Base-by-base conservation (phyloP, 257 asterid genomes). In the Hygrophila difformis region DNA sequence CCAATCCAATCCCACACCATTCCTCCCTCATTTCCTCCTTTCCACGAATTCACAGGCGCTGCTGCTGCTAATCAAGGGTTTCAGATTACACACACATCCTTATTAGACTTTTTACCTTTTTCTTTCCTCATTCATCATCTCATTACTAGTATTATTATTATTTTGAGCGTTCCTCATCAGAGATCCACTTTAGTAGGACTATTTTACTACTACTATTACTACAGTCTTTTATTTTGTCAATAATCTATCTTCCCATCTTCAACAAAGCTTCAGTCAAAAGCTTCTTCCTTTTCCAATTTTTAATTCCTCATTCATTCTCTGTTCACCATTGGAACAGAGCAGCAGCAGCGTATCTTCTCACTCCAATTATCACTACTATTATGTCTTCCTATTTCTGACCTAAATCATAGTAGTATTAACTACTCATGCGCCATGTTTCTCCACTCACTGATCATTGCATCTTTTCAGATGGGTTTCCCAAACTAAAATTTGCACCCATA, bases 291-390 rank as follows among this genome's bases (percentile, higher is more conserved):
- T 63, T 18, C 14, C 13, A 22, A 19, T 33, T 40, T 63, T 15
- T 6, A 12, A 18, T 42, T 54, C 15, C 5, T 18, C 18, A 23
- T 16, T 28, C 24, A 23, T 24, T 16, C 39, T 6, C 31, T 19
- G 44, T 62, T 29, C 12, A 33, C 35, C 13, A 28, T 45, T 49
- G 38, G 29, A 24, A 24, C 5, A 24, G 40, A 37, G 21, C 42
- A 23, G 38, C 34, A 36, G 2, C 24, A 47, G 11, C 36, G 31
- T 69, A n/a, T n/a, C n/a, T 64, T 67, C 83, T 67, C 74, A 55
- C 79, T 76, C 77, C 68, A 68, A 66, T 66, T 55, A 72, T 62
- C 35, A 51, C 39, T 21, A 29, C 51, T 16, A 33, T 41, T 24
- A 17, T 36, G 45, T 55, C 17, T 47, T 54, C 41, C n/a, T n/a